phyloP scores from a whole-genome alignment of 2,329 filamentous ascomycete species.

The Alternaria arbusti region DNA sequence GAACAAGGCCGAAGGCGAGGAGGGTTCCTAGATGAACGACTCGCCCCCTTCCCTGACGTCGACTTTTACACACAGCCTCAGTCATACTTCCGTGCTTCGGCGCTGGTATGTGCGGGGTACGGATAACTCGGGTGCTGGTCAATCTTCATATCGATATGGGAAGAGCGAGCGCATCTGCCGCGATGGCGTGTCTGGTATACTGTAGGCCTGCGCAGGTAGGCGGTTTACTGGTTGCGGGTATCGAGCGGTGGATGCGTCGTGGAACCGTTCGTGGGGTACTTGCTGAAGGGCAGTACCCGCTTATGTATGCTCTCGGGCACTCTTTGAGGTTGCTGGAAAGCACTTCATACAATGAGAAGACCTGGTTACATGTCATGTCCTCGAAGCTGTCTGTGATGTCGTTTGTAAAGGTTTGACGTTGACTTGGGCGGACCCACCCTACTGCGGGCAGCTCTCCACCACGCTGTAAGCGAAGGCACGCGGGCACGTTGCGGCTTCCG shows the following conservation, averaged over 20 bases:
- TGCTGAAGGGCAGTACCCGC: conserved; percentile 25
- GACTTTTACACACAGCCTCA: conserved; percentile 36
- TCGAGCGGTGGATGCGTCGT: conserved; percentile 24
- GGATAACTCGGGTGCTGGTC: conserved; percentile 32
- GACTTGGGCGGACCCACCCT: conserved; percentile 8
- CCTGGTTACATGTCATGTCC: conserved; percentile 6
- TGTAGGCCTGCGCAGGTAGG: conserved; percentile 22
- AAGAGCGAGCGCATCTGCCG: conserved; percentile 41
- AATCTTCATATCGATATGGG: conserved; percentile 41
- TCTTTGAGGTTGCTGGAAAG: conserved; percentile 28
- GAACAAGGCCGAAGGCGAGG: conserved; percentile 41
- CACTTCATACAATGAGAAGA: conserved; percentile 30
- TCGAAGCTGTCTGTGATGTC: conserved; percentile 25
- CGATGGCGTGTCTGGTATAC: conserved; percentile 18
- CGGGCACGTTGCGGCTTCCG: conserved; percentile 9
- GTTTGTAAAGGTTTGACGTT: conserved; percentile 10
- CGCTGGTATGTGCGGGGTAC: conserved; percentile 29
- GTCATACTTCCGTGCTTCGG: conserved; percentile 26
- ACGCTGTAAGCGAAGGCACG: conserved; percentile 17
- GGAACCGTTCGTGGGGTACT: conserved; percentile 26
- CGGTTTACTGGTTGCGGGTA: conserved; percentile 18
- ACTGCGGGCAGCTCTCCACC: conserved; percentile 9
- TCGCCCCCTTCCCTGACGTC: conserved; percentile 46
- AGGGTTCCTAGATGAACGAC: conserved; percentile 43
- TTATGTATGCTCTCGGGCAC: conserved; percentile 35